phyloP scores from a whole-genome alignment of 306 rosid species.

The Castanea sativa region DNA sequence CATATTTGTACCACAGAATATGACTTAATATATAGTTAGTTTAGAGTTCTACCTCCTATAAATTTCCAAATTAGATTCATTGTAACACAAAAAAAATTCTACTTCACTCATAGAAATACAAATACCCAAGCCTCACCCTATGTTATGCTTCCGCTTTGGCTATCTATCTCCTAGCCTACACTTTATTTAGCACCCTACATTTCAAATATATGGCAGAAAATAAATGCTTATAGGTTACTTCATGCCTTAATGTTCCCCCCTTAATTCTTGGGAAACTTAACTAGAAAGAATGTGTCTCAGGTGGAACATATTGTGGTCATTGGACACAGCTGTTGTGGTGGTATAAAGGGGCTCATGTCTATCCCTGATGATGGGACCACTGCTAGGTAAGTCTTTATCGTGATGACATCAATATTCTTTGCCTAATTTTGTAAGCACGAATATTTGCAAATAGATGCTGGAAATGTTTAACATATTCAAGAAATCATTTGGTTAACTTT shows the following conservation, averaged over 20 bases:
- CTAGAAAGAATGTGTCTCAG: constrained; percentile 31
- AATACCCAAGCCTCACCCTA: too few relatives aligned
- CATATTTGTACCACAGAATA: too few relatives aligned
- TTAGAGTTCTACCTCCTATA: too few relatives aligned
- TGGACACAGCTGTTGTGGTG: constrained; percentile 97
- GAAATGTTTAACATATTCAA: background rate
- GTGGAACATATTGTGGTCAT: constrained; percentile 92
- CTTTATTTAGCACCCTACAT: too few relatives aligned
- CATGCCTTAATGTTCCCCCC: background rate
- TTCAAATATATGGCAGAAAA: too few relatives aligned
- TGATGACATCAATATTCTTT: background rate
- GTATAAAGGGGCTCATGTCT: constrained; percentile 96
- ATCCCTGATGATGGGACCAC: constrained; percentile 86
- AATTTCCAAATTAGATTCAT: too few relatives aligned
- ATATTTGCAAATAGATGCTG: background rate
- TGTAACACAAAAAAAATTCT: too few relatives aligned
- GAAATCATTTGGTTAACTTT: background rate
- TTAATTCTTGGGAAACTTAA: background rate
- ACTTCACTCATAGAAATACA: too few relatives aligned
- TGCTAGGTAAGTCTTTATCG: constrained; percentile 41
- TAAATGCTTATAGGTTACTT: too few relatives aligned
- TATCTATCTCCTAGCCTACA: too few relatives aligned
- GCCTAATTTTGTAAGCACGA: background rate
- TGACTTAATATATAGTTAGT: too few relatives aligned
- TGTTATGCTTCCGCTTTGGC: too few relatives aligned